Evolutionary conservation across 257 asterid genomes (phyloP).

Genomic region (Gentiana straminea): DNA sequence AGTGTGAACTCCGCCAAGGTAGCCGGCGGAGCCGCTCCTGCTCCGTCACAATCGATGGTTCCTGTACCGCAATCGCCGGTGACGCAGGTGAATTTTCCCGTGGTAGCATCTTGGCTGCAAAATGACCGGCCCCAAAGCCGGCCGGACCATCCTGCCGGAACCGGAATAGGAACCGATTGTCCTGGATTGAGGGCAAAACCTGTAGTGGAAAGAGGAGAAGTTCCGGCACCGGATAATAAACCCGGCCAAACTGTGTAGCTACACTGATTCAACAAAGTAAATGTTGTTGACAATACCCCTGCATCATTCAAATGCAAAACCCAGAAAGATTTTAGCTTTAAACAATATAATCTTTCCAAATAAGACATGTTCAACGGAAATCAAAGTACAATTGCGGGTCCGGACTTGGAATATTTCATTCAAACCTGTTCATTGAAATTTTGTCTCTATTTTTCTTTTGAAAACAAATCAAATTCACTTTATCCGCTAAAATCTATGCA

Average conservation of each 20-base stretch:
- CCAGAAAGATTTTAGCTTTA: not conserved
- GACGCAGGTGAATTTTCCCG: constrained; percentile 44
- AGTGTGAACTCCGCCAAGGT: constrained; percentile 75
- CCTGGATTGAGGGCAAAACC: constrained; percentile 44
- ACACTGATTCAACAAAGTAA: constrained; percentile 58
- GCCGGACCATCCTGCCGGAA: constrained; percentile 63
- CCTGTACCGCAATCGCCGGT: constrained; percentile 76
- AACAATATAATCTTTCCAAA: too few species aligned
- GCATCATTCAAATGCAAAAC: constrained; percentile 3
- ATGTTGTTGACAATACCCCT: constrained; percentile 39
- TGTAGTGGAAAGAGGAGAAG: constrained; percentile 39
- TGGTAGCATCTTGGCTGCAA: constrained; percentile 36
- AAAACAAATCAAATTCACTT: too few species aligned
- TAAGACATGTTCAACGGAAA: too few species aligned
- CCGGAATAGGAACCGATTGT: constrained; percentile 25
- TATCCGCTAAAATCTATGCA: too few species aligned
- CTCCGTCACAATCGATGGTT: constrained; percentile 40
- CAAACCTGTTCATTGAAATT: too few species aligned
- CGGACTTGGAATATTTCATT: too few species aligned
- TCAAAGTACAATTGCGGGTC: too few species aligned
- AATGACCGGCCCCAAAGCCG: constrained; percentile 59
- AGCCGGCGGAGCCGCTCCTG: constrained; percentile 54
- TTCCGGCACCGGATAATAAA: constrained; percentile 46
- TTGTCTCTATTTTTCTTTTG: too few species aligned
- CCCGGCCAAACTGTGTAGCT: constrained; percentile 70